Evolutionary conservation across 352 stramenopile species (phyloP).

Genomic region (Globisporangium rhizosaccharum): DNA sequence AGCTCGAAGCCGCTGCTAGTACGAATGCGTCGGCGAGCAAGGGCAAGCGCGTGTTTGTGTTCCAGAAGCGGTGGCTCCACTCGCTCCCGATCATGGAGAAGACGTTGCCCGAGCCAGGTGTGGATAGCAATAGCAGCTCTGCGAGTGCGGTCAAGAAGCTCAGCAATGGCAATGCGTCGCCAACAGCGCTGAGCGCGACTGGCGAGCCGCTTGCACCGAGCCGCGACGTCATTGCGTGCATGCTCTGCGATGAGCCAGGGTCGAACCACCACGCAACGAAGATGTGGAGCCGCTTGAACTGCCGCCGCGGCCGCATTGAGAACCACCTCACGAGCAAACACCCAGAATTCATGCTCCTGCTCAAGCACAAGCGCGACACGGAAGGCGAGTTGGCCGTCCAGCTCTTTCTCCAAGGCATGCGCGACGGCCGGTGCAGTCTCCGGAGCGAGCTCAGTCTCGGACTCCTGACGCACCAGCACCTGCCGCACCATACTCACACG

Average conservation of each 20-base stretch:
- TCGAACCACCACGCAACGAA: constrained; percentile 55
- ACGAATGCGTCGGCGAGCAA: constrained; percentile 1
- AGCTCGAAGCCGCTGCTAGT: not conserved
- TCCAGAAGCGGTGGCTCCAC: constrained; percentile 76
- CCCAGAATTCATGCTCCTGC: constrained; percentile 72
- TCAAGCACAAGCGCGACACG: constrained; percentile 70
- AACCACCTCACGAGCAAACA: constrained; percentile 79
- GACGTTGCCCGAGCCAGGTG: constrained; percentile 27
- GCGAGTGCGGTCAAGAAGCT: constrained; percentile 24
- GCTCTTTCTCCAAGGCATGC: constrained; percentile 74
- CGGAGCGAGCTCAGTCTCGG: constrained; percentile 60
- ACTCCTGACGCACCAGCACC: constrained; percentile 51
- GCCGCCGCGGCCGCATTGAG: constrained; percentile 67
- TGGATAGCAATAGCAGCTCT: constrained; percentile 5
- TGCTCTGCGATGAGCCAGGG: constrained; percentile 67
- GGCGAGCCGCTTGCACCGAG: constrained; percentile 17
- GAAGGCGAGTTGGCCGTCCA: constrained; percentile 69
- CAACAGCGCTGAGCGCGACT: constrained; percentile 1
- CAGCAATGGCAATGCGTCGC: not conserved
- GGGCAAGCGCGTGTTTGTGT: constrained; percentile 75
- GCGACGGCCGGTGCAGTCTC: constrained; percentile 60
- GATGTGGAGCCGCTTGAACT: constrained; percentile 74
- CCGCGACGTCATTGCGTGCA: constrained; percentile 63
- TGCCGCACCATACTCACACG: not conserved
- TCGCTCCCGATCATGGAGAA: constrained; percentile 77